Percentiles rank a stretch among this genome's conserved stretches.
Conservation (phyloP, 108 stramenopile species). For the Aurantiochytrium sp. region DNA sequence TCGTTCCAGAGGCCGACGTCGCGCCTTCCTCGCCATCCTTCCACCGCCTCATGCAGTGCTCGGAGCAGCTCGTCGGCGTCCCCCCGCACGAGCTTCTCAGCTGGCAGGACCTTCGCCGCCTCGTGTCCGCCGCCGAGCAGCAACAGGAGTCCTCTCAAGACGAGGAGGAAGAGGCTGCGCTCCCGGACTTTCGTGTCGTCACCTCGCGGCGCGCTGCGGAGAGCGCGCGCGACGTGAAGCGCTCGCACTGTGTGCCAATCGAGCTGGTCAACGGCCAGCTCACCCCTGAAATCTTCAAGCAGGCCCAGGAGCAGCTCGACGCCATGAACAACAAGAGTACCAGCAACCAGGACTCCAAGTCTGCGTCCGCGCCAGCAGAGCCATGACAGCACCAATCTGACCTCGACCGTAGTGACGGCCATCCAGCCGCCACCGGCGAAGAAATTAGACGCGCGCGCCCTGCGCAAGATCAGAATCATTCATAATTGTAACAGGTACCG, state of each 20-base stretch:
- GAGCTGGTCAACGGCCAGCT: neutral
- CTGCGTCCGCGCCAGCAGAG: neutral
- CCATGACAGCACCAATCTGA: no score
- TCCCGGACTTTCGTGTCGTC: neutral
- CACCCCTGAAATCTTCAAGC: neutral
- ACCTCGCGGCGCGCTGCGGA: neutral
- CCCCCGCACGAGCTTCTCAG: neutral
- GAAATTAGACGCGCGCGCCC: no score
- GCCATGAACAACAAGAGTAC: neutral
- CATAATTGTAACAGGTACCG: no score
- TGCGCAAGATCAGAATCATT: no score
- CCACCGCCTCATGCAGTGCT: neutral
- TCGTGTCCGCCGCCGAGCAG: neutral
- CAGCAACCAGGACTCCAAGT: neutral
- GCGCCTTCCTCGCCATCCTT: neutral
- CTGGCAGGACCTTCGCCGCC: slow-evolving; percentile 11
- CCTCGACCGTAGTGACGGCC: no score
- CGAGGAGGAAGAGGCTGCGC: no score
- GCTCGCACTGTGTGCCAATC: slow-evolving; percentile 12
- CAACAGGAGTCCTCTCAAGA: no score
- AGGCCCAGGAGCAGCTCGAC: neutral
- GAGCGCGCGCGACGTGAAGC: neutral
- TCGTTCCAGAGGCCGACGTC: neutral
- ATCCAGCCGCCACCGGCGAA: no score
- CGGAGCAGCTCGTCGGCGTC: neutral